Evolutionary conservation across 2,329 filamentous ascomycete species (phyloP), one percentile per base, ranked within the genome.

Genomic region (Hypomyces perniciosus): DNA sequence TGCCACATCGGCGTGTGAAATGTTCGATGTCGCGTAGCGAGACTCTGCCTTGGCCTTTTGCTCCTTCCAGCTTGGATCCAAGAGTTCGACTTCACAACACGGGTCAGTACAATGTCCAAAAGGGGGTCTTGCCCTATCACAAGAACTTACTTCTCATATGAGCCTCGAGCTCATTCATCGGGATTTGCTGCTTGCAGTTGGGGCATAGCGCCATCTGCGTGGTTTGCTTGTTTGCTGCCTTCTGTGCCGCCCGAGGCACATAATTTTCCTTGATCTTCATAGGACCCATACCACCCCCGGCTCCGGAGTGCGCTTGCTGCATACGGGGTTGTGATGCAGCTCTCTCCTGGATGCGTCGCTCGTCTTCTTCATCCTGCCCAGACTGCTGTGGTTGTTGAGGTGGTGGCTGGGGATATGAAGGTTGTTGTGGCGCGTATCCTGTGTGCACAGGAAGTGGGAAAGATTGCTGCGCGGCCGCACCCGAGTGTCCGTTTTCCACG

Each of bases 251-350:
- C 46, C 89, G 83, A 0, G 92, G 91, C 13, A 96, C 86, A 65
- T 96, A 96, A 68, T 96, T 92, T 65, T 88, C 88, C 65, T 90
- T 86, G 66, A 97, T 96, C 67, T 91, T 92, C 83, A 95, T 91
- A 1, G 86, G 80, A 31, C 76, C 78, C 40, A 79, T 75, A 44
- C 79, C 79, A 34, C 81, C 81, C 62, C 85, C 85, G 6, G 88
- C 85, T 52, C 90, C 86, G n/a, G 85, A 83, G 63, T 90, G 85
- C 8, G 87, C 85, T 58, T 88, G 85, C 54, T 90, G 85, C 62
- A 86, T 83, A 51, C 85, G 83, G 39, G 73, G 68, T 50, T 79
- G 76, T 8, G 79, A 77, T 49, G 84, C 79, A 31, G 78, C 73
- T 54, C 80, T 72, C 66, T 88, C 85, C 35, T 80, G 77, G 57